Evolutionary conservation across 2,329 filamentous ascomycete genomes (phyloP).

Genomic region (Sarocladium brachiariae): DNA sequence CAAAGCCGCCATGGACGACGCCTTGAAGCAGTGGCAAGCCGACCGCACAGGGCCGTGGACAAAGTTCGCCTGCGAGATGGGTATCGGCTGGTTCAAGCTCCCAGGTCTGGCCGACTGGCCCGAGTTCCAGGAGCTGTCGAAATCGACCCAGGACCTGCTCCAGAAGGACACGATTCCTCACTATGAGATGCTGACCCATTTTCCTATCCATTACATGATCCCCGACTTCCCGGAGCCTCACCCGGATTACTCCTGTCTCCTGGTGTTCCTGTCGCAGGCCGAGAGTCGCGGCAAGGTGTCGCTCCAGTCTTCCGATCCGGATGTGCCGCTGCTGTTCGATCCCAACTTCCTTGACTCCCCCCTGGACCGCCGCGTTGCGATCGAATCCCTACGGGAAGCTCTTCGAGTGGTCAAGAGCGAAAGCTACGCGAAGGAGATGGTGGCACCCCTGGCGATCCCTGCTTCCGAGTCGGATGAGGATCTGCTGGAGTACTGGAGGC

Average conservation of each 20-base stretch:
- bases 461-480: slow-evolving; percentile 45
- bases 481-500: slow-evolving; percentile 37
- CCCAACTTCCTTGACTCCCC: slow-evolving; percentile 45
- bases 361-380: slow-evolving; percentile 45
- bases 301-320: slow-evolving; percentile 45
- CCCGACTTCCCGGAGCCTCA: slow-evolving; percentile 28
- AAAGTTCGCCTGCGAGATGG: slow-evolving; percentile 30
- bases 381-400: slow-evolving; percentile 40
- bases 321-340: slow-evolving; percentile 43
- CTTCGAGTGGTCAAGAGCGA: slow-evolving; percentile 33
- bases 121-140: slow-evolving; percentile 45
- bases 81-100: slow-evolving; percentile 38
- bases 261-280: slow-evolving; percentile 45
- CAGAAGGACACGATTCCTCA: slow-evolving; percentile 45
- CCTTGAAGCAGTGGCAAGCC: slow-evolving; percentile 39
- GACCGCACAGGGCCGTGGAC: slow-evolving; percentile 34
- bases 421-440: slow-evolving; percentile 35
- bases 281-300: slow-evolving; percentile 44
- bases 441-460: slow-evolving; percentile 34
- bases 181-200: slow-evolving; percentile 46
- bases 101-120: slow-evolving; percentile 29
- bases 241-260: slow-evolving; percentile 33
- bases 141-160: slow-evolving; percentile 35
- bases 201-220: slow-evolving; percentile 34
- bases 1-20: slow-evolving; percentile 32